Evolutionary conservation across 2,329 filamentous ascomycete species (phyloP).

Genomic region (Elsinoe batatas): DNA sequence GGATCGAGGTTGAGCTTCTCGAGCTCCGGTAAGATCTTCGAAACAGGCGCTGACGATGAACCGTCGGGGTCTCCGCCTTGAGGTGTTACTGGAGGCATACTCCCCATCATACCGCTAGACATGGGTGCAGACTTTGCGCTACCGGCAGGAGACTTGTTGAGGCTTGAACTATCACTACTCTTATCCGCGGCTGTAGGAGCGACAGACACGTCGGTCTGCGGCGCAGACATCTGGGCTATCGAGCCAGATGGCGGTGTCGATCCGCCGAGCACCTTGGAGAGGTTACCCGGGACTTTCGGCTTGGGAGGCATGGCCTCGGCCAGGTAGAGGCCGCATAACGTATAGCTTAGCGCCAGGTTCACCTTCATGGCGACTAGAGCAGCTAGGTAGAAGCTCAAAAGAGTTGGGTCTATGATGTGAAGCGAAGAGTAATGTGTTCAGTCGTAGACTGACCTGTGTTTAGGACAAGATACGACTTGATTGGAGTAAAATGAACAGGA

Average conservation of each 20-base stretch:
- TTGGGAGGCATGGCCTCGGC: neutral
- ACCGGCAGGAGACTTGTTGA: no score
- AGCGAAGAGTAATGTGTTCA: no score
- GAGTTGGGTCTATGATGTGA: neutral
- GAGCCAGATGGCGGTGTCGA: neutral
- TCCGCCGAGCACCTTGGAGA: neutral
- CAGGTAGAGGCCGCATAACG: neutral
- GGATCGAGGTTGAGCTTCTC: neutral
- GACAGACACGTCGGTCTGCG: neutral
- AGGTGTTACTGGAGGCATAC: neutral
- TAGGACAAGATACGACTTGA: no score
- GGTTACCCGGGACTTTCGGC: neutral
- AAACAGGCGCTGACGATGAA: neutral
- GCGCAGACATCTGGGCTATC: neutral
- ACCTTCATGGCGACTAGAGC: neutral
- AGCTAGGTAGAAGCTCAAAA: neutral
- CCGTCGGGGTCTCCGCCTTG: neutral
- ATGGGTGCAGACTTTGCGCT: no score
- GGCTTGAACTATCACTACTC: no score
- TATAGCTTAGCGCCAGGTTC: neutral
- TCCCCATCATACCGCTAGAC: no score
- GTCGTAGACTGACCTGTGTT: no score
- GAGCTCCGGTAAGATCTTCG: neutral
- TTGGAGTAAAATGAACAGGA: no score
- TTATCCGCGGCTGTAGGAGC: neutral